phyloP scores from a whole-genome alignment of 106 monocot species.

The Posidonia australis region DNA sequence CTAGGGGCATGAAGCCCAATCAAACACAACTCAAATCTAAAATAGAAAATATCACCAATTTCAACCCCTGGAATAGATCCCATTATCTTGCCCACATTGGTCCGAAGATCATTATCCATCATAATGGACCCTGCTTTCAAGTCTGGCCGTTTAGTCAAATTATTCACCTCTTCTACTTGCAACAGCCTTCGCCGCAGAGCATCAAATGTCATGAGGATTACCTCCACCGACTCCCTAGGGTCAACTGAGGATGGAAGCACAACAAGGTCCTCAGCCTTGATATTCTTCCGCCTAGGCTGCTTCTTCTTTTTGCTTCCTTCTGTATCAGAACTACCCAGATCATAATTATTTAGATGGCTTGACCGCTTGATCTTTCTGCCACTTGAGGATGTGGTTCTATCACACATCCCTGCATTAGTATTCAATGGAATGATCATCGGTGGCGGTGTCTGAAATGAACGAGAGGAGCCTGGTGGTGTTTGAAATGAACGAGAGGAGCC shows the following conservation, averaged over 20 bases:
- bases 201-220: slow-evolving; percentile 67
- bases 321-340: slow-evolving; percentile 11
- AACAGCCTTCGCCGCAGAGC: slow-evolving; percentile 50
- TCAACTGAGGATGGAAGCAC: slow-evolving; percentile 31
- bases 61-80: slow-evolving; percentile 60
- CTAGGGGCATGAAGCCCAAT: slow-evolving; percentile 57
- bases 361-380: slow-evolving; percentile 14
- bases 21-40: slow-evolving; percentile 66
- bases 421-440: slow-evolving; percentile 12
- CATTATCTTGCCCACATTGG: slow-evolving; percentile 45
- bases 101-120: slow-evolving; percentile 37
- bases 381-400: slow-evolving; percentile 20
- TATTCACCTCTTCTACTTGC: slow-evolving; percentile 52
- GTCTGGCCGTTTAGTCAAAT: slow-evolving; percentile 27
- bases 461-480: slow-evolving; percentile 11
- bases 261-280: slow-evolving; percentile 11
- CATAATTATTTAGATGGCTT: slow-evolving; percentile 7
- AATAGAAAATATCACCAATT: slow-evolving; percentile 77
- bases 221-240: slow-evolving; percentile 38
- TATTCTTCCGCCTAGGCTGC: slow-evolving; percentile 3
- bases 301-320: slow-evolving; percentile 7
- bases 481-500: neutral
- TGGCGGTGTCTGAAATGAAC: slow-evolving; percentile 10
- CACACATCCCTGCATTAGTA: slow-evolving; percentile 11
- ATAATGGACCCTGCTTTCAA: slow-evolving; percentile 54